Evolutionary conservation across 768 basidiomycete species (phyloP), one percentile per base, ranked within the genome.

Genomic region (Calvatia gigantea): DNA sequence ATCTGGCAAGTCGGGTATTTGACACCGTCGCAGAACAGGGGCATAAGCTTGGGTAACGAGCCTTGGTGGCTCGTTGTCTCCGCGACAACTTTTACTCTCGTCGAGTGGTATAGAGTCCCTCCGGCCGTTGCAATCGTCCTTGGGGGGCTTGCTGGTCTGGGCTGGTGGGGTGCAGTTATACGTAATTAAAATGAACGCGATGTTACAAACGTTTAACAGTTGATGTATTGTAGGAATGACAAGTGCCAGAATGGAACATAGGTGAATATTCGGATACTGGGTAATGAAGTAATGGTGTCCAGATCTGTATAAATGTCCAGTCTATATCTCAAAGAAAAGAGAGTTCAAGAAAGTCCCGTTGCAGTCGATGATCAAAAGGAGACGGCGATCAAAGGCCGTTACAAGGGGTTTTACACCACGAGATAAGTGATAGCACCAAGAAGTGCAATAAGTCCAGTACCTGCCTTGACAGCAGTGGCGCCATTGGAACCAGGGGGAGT

Each of bases 51-150:
- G 50, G 70, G 65, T 4, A 54, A 65, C 9, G 73, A 80, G 48
- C 77, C 77, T 2, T 80, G 77, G 73, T 80, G 79, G 80, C 64
- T 77, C 32, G 75, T 76, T 15, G 66, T 79, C 41, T 69, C 74
- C 1, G 68, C 70, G 1, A 54, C 65, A 0, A 69, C 75, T 1
- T 80, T 75, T 56, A 73, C 76, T 3, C 68, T 65, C 5, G 70
- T 72, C 5, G 71, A 75, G 58, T 77, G 73, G 71, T 80, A 72
- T 60, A 61, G 62, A 8, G 56, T 70, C 2, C 72, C 74, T 4
- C 70, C 77, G 21, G 69, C 75, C 9, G 57, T 72, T 25, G 73
- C 73, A 2, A 76, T 80, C 51, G 50, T 74, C 14, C 51, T 63
- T 4, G 78, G 78, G 8, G 75, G 71, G 2, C 56, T 69, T 15